Percentiles rank a stretch among this genome's conserved stretches.
These are phyloP conservation scores for Neospora caninum DNA, from an alignment of 169 alveolate species.

Conservation along the genomic window DNA sequence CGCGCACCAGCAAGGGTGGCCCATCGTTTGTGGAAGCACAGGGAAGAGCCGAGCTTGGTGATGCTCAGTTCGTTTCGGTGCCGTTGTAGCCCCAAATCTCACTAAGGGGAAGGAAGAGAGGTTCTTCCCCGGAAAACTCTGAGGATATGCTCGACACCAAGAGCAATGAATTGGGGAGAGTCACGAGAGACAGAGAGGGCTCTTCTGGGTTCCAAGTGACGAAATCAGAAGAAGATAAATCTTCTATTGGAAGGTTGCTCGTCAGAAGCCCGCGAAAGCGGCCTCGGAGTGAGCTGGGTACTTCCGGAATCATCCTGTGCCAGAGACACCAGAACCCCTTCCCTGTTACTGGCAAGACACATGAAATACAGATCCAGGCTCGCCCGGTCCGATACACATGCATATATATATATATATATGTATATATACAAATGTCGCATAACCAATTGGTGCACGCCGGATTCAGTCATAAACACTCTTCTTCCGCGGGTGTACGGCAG, in stretches of 20 bases:
- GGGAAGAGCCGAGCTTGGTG: background rate
- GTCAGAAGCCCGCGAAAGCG: conserved; percentile 63
- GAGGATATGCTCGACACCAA: conserved; percentile 12
- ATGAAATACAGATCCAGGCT: too few species aligned
- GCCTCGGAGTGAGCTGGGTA: conserved; percentile 82
- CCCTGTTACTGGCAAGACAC: background rate
- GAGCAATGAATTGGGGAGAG: background rate
- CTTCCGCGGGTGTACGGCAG: background rate
- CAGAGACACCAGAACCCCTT: background rate
- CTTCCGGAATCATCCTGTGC: conserved; percentile 73
- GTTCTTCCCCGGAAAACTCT: background rate
- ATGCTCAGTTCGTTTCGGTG: background rate
- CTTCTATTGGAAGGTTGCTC: conserved; percentile 64
- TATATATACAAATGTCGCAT: background rate
- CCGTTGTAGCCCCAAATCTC: conserved; percentile 1
- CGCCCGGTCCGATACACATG: background rate
- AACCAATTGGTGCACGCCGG: too few species aligned
- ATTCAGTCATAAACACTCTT: too few species aligned
- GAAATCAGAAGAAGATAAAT: background rate
- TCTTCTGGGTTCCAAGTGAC: background rate
- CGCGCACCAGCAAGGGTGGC: background rate
- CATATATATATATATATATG: conserved; percentile 6
- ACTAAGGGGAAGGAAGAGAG: background rate
- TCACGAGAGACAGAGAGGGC: background rate
- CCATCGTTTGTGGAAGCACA: background rate